Conservation (phyloP, 805 yeast species). For the Hyphopichia homilentoma region DNA sequence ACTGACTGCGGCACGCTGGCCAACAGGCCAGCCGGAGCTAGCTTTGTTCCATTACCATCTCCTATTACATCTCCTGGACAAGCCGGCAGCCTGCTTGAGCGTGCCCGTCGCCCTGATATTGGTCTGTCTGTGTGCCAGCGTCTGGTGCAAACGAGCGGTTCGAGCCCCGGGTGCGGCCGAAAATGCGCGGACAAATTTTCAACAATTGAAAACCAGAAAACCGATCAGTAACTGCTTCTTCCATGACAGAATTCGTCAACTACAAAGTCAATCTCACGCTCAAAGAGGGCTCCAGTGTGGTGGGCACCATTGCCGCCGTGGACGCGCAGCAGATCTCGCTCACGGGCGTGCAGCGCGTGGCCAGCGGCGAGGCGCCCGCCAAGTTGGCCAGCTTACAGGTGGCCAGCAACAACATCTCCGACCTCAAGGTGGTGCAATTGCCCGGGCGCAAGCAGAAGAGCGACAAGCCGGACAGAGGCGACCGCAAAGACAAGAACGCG, state of each 20-base stretch:
- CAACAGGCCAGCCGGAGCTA: too few relatives aligned
- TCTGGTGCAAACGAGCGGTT: too few relatives aligned
- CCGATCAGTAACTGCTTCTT: too few relatives aligned
- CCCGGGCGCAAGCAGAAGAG: conserved; percentile 30
- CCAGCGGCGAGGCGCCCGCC: conserved; percentile 6
- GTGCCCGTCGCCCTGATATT: too few relatives aligned
- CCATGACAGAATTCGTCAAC: conserved; percentile 39
- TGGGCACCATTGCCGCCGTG: conserved; percentile 33
- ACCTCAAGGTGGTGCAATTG: conserved; percentile 54
- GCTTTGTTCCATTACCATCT: too few relatives aligned
- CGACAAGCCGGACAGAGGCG: conserved; percentile 12
- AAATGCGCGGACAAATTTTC: too few relatives aligned
- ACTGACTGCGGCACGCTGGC: too few relatives aligned
- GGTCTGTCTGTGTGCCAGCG: too few relatives aligned
- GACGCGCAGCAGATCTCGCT: conserved; percentile 24
- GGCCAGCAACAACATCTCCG: conserved; percentile 41
- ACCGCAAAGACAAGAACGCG: conserved; percentile 1
- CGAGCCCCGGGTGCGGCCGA: too few relatives aligned
- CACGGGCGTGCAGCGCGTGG: conserved; percentile 14
- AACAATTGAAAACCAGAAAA: too few relatives aligned
- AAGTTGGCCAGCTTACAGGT: conserved; percentile 14
- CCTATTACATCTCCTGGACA: too few relatives aligned
- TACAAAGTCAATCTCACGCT: conserved; percentile 36
- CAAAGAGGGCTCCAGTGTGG: conserved; percentile 34
- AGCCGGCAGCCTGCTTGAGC: too few relatives aligned